Base-by-base conservation (phyloP, 2,329 filamentous ascomycete genomes). In the Fusarium sororula region DNA sequence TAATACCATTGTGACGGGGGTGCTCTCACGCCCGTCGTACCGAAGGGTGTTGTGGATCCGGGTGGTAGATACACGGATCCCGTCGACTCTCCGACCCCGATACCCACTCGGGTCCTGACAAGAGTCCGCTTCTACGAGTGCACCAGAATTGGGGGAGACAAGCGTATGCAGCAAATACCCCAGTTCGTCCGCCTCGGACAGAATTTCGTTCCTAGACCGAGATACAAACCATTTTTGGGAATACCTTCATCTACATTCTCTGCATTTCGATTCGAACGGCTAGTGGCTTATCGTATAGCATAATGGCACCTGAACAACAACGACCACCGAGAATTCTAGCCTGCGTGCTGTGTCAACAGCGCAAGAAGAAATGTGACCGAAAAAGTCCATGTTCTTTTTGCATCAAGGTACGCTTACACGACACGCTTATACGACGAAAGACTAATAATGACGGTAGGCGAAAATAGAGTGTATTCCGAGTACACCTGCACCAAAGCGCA, bases 301-400 rank as follows among this genome's bases (percentile, higher is more conserved):
- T 1, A 30, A 74, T 74, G 72, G 68, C 72, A 42, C 57, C 45
- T 5, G 59, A 67, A 22, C 45, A 65, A 22, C 54, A 69, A 44
- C 64, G 65, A 18, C 67, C 68, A 28, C 63, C 60, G 13, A 53
- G 72, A 7, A n/a, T 75, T 35, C 38, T 75, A 24, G 72, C 72
- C 2, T 75, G 72, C 9, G 72, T 75, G 4, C 69, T 75, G 9
- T 75, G 72, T 17, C 72, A 75, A 44, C 68, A 72, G 28, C 68
- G 72, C 50, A 75, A 75, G 42, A 75, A 75, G 72, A 75, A 75
- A 44, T 75, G 72, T 50, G 72, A 75, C 32, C 58, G 68, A 14
- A 73, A 75, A 26, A 63, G 61, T 5, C 72, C 72, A 30, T 75
- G 72, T 50, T 75, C 72, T 13, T 75, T 75, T 26, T 75, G 72